Conservation (phyloP, 768 basidiomycete genomes). For the Boletus rex-veris region DNA sequence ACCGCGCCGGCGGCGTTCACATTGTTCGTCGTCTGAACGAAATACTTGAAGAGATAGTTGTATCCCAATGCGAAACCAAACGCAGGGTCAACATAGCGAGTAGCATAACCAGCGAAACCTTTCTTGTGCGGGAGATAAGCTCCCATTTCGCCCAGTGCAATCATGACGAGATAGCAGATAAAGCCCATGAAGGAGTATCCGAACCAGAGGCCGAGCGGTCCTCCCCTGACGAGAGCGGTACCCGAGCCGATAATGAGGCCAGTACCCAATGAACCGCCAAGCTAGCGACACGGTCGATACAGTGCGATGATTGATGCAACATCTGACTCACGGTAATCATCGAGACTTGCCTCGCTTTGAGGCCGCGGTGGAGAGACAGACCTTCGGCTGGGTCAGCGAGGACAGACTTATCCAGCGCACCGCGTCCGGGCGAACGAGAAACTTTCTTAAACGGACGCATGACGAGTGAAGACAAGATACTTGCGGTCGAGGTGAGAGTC, state of each 20-base stretch:
- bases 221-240: constrained; percentile 53
- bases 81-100: constrained; percentile 65
- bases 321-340: constrained; percentile 47
- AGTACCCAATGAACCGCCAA: constrained; percentile 52
- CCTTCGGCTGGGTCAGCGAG: constrained; percentile 35
- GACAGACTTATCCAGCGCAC: constrained; percentile 3
- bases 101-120: constrained; percentile 54
- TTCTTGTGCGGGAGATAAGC: constrained; percentile 55
- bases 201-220: constrained; percentile 45
- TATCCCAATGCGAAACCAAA: constrained; percentile 51
- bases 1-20: constrained; percentile 59
- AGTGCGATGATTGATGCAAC: background rate
- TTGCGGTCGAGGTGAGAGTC: background rate
- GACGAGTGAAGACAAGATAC: background rate
- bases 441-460: background rate
- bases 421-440: background rate
- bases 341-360: constrained; percentile 51
- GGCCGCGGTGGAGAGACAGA: constrained; percentile 44
- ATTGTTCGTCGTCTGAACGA: constrained; percentile 65
- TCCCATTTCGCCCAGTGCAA: constrained; percentile 40
- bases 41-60: constrained; percentile 59
- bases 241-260: constrained; percentile 58
- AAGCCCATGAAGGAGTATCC: constrained; percentile 49
- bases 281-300: constrained; percentile 20
- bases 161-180: constrained; percentile 59